These are phyloP conservation scores for Mycosarcoma maydis DNA, from an alignment of 1,284 basidiomycete genomes.

Conservation along the genomic window DNA sequence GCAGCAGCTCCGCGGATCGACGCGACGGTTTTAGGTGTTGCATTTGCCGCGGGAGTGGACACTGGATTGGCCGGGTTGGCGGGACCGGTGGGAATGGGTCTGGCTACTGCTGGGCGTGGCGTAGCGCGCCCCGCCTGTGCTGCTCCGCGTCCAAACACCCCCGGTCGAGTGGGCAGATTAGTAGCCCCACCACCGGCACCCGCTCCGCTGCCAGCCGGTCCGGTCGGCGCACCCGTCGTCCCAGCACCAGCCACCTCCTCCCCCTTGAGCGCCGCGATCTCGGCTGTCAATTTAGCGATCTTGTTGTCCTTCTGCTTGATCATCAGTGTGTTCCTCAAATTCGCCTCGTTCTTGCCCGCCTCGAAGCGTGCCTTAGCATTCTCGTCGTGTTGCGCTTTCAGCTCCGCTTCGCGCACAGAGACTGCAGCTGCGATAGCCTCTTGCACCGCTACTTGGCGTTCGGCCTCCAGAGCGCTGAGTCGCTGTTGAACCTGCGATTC, in stretches of 20 bases:
- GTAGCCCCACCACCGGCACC: neutral
- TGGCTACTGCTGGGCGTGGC: constrained; percentile 6
- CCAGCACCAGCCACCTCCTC: constrained; percentile 16
- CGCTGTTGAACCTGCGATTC: constrained; percentile 42
- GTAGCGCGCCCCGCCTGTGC: constrained; percentile 27
- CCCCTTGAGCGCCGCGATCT: constrained; percentile 62
- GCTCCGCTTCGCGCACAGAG: constrained; percentile 55
- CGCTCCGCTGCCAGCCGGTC: constrained; percentile 2
- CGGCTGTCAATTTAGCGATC: constrained; percentile 60
- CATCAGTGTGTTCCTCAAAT: constrained; percentile 62
- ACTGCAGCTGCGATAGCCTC: constrained; percentile 53
- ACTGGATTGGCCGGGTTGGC: constrained; percentile 1
- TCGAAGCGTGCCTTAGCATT: constrained; percentile 60
- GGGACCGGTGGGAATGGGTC: constrained; percentile 36
- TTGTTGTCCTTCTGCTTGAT: constrained; percentile 64
- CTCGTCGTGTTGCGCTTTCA: constrained; percentile 55
- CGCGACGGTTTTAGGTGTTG: constrained; percentile 20
- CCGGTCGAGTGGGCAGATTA: constrained; percentile 21
- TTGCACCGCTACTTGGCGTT: constrained; percentile 38
- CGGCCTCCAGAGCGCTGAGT: constrained; percentile 43
- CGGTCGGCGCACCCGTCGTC: constrained; percentile 6
- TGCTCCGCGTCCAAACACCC: constrained; percentile 43
- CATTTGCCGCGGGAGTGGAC: neutral
- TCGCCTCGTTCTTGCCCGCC: constrained; percentile 65
- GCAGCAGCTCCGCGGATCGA: constrained; percentile 46